Conservation (phyloP, 345 rosid species). For the Eucalyptus leucophloia region DNA sequence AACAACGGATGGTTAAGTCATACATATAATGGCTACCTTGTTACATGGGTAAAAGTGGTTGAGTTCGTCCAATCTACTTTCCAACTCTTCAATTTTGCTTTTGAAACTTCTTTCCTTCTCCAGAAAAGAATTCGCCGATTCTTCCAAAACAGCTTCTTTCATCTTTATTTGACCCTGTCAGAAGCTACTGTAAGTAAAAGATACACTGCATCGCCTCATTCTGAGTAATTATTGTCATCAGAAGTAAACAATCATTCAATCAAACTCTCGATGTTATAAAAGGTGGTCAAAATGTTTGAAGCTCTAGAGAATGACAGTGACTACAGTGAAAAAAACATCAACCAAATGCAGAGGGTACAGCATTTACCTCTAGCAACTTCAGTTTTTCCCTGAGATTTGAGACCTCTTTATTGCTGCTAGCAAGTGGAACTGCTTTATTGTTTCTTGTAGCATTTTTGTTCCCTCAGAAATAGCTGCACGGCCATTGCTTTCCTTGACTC, state of each 20-base stretch:
- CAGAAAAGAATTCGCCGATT: conserved; percentile 32
- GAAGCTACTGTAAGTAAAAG: background rate
- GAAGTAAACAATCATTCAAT: background rate
- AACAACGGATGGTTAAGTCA: background rate
- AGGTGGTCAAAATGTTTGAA: background rate
- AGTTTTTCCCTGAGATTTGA: conserved; percentile 46
- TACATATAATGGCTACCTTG: background rate
- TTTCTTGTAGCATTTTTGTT: conserved; percentile 19
- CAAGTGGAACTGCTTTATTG: conserved; percentile 26
- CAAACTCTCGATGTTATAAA: background rate
- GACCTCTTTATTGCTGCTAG: conserved; percentile 37
- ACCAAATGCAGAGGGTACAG: background rate
- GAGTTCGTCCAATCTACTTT: conserved; percentile 34
- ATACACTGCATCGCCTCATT: background rate
- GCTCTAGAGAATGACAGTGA: background rate
- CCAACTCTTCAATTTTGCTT: conserved; percentile 43
- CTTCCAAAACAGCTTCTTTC: conserved; percentile 53
- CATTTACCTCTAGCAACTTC: conserved; percentile 53
- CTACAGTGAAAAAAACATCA: background rate
- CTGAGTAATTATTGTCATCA: background rate
- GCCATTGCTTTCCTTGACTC: conserved; percentile 34
- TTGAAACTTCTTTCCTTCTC: conserved; percentile 50
- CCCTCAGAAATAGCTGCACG: conserved; percentile 16
- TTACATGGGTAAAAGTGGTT: conserved; percentile 3
- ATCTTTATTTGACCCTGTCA: conserved; percentile 47